Evolutionary conservation across 2,329 filamentous ascomycete species (phyloP).

Genomic region (Fusarium sp.): DNA sequence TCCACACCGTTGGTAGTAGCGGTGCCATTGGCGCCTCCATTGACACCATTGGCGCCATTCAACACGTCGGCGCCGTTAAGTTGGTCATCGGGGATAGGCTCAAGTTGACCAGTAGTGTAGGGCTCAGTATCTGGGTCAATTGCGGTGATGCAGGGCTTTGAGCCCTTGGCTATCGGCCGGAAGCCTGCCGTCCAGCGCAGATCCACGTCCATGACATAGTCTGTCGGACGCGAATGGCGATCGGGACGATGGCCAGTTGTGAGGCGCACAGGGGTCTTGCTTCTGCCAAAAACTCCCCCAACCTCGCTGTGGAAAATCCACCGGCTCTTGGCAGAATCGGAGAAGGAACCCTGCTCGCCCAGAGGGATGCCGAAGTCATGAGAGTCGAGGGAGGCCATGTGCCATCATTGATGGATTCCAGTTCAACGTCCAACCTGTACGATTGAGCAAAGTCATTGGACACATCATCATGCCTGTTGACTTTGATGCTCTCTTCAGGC

Average conservation of each 20-base stretch:
- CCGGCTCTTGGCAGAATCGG: slow-evolving; percentile 39
- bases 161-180: slow-evolving; percentile 54
- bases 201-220: slow-evolving; percentile 63
- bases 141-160: slow-evolving; percentile 59
- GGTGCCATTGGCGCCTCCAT: background rate
- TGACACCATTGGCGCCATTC: slow-evolving; percentile 22
- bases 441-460: slow-evolving; percentile 61
- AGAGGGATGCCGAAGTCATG: slow-evolving; percentile 47
- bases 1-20: slow-evolving; percentile 4
- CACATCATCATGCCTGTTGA: slow-evolving; percentile 61
- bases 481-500: slow-evolving; percentile 63
- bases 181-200: slow-evolving; percentile 60
- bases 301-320: slow-evolving; percentile 59
- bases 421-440: slow-evolving; percentile 64
- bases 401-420: slow-evolving; percentile 62
- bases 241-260: slow-evolving; percentile 42
- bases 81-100: slow-evolving; percentile 34
- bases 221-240: slow-evolving; percentile 49
- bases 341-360: slow-evolving; percentile 30
- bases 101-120: slow-evolving; percentile 41
- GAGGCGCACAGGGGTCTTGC: slow-evolving; percentile 52
- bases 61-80: slow-evolving; percentile 27
- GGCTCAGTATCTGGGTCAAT: slow-evolving; percentile 50
- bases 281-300: slow-evolving; percentile 55
- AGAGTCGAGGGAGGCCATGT: slow-evolving; percentile 66